Base-by-base conservation (phyloP, 495 filamentous ascomycete species). In the Penicillium paxilli region DNA sequence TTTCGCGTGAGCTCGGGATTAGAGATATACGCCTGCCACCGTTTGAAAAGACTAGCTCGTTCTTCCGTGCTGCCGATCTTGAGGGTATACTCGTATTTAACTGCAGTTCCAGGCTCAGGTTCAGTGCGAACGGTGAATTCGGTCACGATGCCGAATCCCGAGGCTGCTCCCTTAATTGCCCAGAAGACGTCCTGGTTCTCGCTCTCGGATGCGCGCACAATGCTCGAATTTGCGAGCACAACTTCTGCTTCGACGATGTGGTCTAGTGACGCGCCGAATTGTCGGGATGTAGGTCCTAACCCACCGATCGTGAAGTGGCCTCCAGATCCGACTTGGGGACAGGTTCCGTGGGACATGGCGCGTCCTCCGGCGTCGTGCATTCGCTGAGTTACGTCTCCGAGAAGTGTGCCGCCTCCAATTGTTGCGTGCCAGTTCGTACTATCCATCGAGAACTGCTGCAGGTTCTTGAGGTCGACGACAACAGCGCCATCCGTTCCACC, bases 221-320 rank as follows among this genome's bases (percentile, higher is more conserved):
- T 60, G 17, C 54, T 70, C 11, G 82, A 82, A 55, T 86, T 77
- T 1, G 85, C 84, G 7, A 86, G 76, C n/a, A 91, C 85, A 1
- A 89, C 83, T 28, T 85, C 78, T 16, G 81, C 63, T 12, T 59
- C 82, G 14, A 82, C 51, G 42, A 91, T 78, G 28, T 78, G 78
- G 58, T 92, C 89, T 41, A 92, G 66, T 0, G 84, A 74, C 0
- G 82, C 63, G 16, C 88, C 88, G 75, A 80, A 89, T 26, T 80
- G 77, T 19, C 87, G 81, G 6, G 84, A 83, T 6, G 71, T 73
- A 22, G 80, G 74, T 0, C 88, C 88, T 37, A 78, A 83, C 5
- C 88, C 88, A 12, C 88, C 88, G 48, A 90, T 85, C 1, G 85
- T 86, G 44, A 81, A 77, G 64, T 93, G 90, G 5, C 90, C 90